Conservation (phyloP, 2,329 filamentous ascomycete species). For the Ceratocystiopsis sp. region DNA sequence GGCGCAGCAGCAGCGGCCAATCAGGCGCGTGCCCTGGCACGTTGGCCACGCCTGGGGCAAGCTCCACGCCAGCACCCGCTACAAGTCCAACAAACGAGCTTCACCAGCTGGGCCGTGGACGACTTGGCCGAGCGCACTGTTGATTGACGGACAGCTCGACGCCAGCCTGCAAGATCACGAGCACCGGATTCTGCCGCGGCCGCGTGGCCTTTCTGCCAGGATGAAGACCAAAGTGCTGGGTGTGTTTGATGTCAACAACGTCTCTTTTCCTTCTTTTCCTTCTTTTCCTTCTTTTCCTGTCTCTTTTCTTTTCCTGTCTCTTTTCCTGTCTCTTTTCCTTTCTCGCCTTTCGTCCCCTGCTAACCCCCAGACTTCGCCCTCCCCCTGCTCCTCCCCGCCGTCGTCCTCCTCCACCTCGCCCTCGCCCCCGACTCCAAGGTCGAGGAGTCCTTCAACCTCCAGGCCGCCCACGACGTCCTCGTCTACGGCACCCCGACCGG, state of each 20-base stretch:
- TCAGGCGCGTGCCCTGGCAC: no score
- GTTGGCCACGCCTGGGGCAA: no score
- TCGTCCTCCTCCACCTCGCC: slow-evolving; percentile 52
- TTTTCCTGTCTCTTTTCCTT: not conserved
- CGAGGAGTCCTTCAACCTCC: slow-evolving; percentile 95
- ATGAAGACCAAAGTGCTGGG: no score
- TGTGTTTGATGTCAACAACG: not conserved
- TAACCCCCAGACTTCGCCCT: slow-evolving; percentile 26
- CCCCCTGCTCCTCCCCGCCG: slow-evolving; percentile 39
- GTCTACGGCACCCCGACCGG: slow-evolving; percentile 55
- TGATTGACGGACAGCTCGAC: no score
- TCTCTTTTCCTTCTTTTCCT: not conserved
- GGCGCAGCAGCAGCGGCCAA: no score
- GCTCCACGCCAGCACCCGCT: no score
- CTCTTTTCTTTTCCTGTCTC: not conserved
- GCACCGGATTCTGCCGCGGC: no score
- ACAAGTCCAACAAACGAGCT: no score
- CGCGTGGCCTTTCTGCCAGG: no score
- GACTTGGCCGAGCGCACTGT: no score
- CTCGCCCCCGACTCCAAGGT: slow-evolving; percentile 87
- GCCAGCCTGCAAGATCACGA: no score
- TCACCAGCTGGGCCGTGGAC: no score
- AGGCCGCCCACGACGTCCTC: slow-evolving; percentile 81
- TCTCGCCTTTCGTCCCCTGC: not conserved
- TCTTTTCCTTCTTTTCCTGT: not conserved